Evolutionary conservation across 768 basidiomycete genomes (phyloP).

Genomic region (Lactarius hengduanensis): DNA sequence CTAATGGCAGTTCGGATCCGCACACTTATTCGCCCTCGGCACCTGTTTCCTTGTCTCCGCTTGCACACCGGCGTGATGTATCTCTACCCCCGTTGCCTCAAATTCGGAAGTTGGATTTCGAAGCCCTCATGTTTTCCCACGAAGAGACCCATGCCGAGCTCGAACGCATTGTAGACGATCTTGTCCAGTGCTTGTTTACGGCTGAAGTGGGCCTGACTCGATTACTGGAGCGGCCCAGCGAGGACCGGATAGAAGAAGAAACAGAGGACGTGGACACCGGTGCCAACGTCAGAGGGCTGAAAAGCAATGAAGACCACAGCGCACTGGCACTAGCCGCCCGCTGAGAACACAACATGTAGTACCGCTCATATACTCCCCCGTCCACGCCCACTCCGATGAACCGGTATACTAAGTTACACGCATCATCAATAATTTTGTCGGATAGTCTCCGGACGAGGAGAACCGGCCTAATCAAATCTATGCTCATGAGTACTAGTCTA

Average conservation of each 20-base stretch:
- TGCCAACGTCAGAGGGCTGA: neutral
- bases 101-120: constrained; percentile 70
- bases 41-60: constrained; percentile 27
- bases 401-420: constrained; percentile 2
- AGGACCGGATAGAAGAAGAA: constrained; percentile 64
- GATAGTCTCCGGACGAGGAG: neutral
- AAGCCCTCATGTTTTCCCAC: constrained; percentile 47
- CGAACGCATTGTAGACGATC: constrained; percentile 67
- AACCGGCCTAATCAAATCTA: constrained; percentile 6
- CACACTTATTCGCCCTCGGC: constrained; percentile 20
- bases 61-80: constrained; percentile 30
- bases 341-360: constrained; percentile 2
- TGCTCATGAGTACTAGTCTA: constrained; percentile 8
- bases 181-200: constrained; percentile 71
- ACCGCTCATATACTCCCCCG: neutral
- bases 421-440: constrained; percentile 6
- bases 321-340: constrained; percentile 16
- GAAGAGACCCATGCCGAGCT: constrained; percentile 69
- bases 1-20: constrained; percentile 14
- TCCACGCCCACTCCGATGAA: constrained; percentile 5
- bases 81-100: constrained; percentile 37
- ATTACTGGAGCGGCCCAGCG: constrained; percentile 55
- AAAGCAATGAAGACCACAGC: constrained; percentile 13
- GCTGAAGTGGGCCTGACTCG: constrained; percentile 70
- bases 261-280: constrained; percentile 42